Conservation (phyloP, 2,329 filamentous ascomycete genomes). For the Nemania sp. region DNA sequence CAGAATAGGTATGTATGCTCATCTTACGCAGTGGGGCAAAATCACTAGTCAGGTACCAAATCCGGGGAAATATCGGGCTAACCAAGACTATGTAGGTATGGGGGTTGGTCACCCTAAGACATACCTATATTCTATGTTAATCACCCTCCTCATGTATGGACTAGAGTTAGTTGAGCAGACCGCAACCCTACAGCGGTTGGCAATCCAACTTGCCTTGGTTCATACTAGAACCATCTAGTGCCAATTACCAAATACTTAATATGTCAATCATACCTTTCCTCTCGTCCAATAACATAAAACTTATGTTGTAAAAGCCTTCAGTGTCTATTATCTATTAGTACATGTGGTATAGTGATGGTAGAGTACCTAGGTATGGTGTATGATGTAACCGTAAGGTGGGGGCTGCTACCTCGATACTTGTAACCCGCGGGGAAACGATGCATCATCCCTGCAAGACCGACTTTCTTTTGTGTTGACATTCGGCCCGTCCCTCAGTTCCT, state of each 20-base stretch:
- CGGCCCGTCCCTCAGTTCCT: neutral
- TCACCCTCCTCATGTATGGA: too few relatives aligned
- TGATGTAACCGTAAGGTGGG: neutral
- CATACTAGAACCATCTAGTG: neutral
- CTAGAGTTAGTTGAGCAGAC: too few relatives aligned
- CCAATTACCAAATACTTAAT: neutral
- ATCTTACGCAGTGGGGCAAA: constrained; percentile 12
- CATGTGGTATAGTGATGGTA: too few relatives aligned
- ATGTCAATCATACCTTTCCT: neutral
- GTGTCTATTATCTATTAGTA: too few relatives aligned
- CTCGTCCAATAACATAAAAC: neutral
- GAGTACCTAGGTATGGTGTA: neutral
- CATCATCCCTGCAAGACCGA: constrained; percentile 17
- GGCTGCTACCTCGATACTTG: neutral
- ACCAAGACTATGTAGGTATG: neutral
- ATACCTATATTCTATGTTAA: too few relatives aligned
- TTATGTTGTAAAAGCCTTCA: neutral
- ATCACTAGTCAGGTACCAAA: constrained; percentile 6
- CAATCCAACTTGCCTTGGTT: too few relatives aligned
- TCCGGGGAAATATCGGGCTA: constrained; percentile 20
- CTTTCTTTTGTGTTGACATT: neutral
- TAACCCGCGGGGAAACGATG: neutral
- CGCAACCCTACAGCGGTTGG: too few relatives aligned
- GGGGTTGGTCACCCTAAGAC: too few relatives aligned
- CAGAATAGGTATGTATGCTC: too few relatives aligned